Conservation (phyloP, 345 rosid species). For the Corchorus capsularis region DNA sequence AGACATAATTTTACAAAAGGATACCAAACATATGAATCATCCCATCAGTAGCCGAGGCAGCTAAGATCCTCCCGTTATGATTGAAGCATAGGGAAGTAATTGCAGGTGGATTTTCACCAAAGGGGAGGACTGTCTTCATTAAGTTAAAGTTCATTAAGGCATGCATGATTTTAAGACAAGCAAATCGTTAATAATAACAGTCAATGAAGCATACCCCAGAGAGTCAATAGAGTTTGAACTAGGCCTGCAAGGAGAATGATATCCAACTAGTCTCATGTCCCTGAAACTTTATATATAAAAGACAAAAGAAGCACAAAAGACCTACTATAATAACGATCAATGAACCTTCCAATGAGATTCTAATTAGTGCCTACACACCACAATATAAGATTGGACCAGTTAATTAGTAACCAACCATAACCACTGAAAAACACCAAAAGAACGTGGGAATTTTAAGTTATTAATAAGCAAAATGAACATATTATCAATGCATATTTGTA, state of each 20-base stretch:
- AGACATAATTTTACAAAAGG: slow-evolving; percentile 37
- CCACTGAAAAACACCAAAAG: neutral
- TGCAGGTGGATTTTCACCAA: slow-evolving; percentile 83
- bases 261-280: slow-evolving; percentile 11
- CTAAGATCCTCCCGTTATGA: slow-evolving; percentile 78
- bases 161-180: slow-evolving; percentile 21
- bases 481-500: neutral
- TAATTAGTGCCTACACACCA: slow-evolving; percentile 3
- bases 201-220: slow-evolving; percentile 60
- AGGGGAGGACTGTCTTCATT: slow-evolving; percentile 78
- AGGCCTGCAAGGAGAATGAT: slow-evolving; percentile 37
- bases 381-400: neutral
- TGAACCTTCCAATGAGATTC: neutral
- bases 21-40: slow-evolving; percentile 91
- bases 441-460: neutral
- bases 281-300: neutral
- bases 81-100: slow-evolving; percentile 72
- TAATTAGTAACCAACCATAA: slow-evolving; percentile 11
- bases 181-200: slow-evolving; percentile 32
- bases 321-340: neutral
- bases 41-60: slow-evolving; percentile 81
- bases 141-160: slow-evolving; percentile 36
- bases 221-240: slow-evolving; percentile 47
- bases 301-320: neutral
- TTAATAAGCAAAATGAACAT: neutral